These are phyloP conservation scores for Russula dissimulans DNA, from an alignment of 768 basidiomycete genomes.

Conservation along the genomic window DNA sequence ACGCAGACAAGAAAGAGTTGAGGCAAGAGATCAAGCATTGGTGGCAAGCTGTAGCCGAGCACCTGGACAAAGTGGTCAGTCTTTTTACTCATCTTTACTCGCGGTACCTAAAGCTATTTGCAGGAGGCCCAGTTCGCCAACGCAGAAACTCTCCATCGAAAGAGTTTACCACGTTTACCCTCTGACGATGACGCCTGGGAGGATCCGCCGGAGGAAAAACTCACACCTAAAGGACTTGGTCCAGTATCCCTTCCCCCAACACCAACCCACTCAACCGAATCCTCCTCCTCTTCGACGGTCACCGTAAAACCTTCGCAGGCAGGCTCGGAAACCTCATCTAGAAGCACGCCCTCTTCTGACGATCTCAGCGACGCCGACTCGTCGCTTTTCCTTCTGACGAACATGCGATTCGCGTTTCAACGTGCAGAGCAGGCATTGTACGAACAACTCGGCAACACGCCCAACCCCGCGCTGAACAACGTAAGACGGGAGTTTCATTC, in stretches of 20 bases:
- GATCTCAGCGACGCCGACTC: conserved; percentile 22
- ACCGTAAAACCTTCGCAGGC: conserved; percentile 1
- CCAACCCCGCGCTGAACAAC: conserved; percentile 45
- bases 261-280: conserved; percentile 16
- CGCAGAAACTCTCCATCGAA: conserved; percentile 26
- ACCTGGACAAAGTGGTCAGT: conserved; percentile 51
- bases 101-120: not conserved
- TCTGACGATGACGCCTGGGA: conserved; percentile 46
- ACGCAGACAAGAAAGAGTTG: conserved; percentile 40
- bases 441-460: conserved; percentile 40
- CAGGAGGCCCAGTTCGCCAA: conserved; percentile 38
- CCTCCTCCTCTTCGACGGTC: conserved; percentile 11
- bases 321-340: not conserved
- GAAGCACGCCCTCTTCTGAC: conserved; percentile 18
- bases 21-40: conserved; percentile 52
- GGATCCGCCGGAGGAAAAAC: conserved; percentile 21
- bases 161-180: conserved; percentile 51
- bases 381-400: conserved; percentile 35
- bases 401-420: conserved; percentile 49
- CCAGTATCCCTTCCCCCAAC: conserved; percentile 20
- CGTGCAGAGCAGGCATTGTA: conserved; percentile 52
- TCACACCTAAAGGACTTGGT: conserved; percentile 4
- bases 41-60: conserved; percentile 57
- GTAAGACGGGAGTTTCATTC: conserved; percentile 49
- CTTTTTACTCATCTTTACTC: not conserved